A percentile compares a stretch with the other conserved stretches of the same genome.
phyloP scores from a whole-genome alignment of 495 filamentous ascomycete genomes.

The Neurospora cerealis region DNA sequence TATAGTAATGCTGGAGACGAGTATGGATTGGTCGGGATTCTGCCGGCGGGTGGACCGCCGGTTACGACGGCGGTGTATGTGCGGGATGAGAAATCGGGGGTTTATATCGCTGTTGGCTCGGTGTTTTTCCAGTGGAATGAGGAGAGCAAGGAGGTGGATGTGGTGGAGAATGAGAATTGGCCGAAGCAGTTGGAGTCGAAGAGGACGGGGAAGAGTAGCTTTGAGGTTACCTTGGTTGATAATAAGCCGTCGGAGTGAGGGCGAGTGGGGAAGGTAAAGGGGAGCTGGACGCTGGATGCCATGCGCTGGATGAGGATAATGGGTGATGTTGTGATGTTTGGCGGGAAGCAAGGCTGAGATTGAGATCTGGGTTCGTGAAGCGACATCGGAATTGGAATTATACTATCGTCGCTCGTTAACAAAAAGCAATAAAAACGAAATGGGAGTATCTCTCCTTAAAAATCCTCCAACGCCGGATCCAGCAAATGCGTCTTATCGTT shows the following conservation, averaged over 20 bases:
- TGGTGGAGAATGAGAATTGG: constrained; percentile 2
- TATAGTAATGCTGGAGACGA: neutral
- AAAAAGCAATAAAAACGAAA: neutral
- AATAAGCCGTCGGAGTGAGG: constrained; percentile 1
- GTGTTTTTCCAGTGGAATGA: constrained; percentile 4
- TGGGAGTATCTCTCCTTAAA: neutral
- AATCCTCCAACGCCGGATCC: neutral
- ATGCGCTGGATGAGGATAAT: neutral
- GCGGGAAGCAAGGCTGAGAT: neutral
- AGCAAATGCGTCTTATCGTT: constrained; percentile 21
- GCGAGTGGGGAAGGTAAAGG: too few species aligned
- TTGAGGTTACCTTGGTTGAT: constrained; percentile 3
- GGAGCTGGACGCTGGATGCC: neutral
- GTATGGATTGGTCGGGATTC: neutral
- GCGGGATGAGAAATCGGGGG: neutral
- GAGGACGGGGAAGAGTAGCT: neutral
- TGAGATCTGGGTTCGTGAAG: neutral
- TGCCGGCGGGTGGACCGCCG: neutral
- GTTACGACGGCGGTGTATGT: constrained; percentile 3
- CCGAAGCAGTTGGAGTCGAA: constrained; percentile 1
- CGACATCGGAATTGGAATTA: neutral
- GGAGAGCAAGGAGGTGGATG: neutral
- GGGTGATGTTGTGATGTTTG: neutral
- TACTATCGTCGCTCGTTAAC: neutral
- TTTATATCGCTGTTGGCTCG: neutral